A percentile compares a stretch with the other conserved stretches of the same genome.
These are phyloP conservation scores for Suillus alpinus DNA, from an alignment of 768 basidiomycete species.

Conservation along the genomic window DNA sequence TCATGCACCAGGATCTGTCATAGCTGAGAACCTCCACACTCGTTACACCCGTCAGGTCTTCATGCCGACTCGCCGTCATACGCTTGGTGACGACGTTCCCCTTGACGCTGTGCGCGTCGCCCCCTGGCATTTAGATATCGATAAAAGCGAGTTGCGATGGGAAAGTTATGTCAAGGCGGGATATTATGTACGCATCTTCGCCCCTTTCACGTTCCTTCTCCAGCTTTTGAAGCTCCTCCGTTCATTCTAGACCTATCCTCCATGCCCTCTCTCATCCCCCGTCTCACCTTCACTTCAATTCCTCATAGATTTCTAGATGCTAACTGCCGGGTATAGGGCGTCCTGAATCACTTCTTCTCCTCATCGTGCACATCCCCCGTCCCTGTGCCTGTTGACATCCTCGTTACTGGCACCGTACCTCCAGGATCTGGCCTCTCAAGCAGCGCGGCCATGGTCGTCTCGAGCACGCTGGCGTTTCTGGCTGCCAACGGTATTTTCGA, in stretches of 20 bases:
- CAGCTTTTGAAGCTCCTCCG: not conserved
- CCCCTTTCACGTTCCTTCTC: not conserved
- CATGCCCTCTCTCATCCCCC: no score
- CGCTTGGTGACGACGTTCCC: slow-evolving; percentile 26
- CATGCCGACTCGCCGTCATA: slow-evolving; percentile 42
- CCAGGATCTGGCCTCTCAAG: slow-evolving; percentile 86
- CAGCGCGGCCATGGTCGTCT: slow-evolving; percentile 89
- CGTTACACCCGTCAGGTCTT: slow-evolving; percentile 63
- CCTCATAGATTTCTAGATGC: not conserved
- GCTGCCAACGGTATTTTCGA: slow-evolving; percentile 67
- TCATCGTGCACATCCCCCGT: slow-evolving; percentile 15
- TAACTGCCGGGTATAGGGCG: slow-evolving; percentile 43
- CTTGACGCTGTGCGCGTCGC: slow-evolving; percentile 38
- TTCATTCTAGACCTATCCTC: not conserved
- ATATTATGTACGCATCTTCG: slow-evolving; percentile 57
- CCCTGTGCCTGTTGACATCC: slow-evolving; percentile 65
- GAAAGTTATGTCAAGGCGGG: slow-evolving; percentile 88
- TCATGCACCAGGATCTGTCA: slow-evolving; percentile 46
- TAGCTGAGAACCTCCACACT: slow-evolving; percentile 58
- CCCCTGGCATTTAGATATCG: slow-evolving; percentile 73
- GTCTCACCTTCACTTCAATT: not conserved
- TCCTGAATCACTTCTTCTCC: slow-evolving; percentile 60
- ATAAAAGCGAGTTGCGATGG: slow-evolving; percentile 66
- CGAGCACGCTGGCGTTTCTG: slow-evolving; percentile 78
- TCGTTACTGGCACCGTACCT: slow-evolving; percentile 81